Evolutionary conservation across 2,329 filamentous ascomycete species (phyloP), one percentile per base, ranked within the genome.

Genomic region (Chalaropsis thielavioides): DNA sequence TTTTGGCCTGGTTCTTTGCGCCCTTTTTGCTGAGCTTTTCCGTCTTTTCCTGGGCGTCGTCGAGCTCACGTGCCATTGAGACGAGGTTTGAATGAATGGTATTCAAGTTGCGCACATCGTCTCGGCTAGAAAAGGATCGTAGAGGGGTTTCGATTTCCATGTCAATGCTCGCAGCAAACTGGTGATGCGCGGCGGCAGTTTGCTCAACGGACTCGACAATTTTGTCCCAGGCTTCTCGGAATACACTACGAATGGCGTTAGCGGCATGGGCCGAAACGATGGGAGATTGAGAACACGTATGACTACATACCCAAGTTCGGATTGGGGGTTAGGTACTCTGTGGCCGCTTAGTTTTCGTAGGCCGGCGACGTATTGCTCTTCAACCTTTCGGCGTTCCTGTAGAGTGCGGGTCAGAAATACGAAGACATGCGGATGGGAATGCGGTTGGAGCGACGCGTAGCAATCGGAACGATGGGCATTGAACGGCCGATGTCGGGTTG

Each of bases 361-460:
- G 54, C 88, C 86, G 71, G 85, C 80, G 59, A 90, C 89, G 76
- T 99, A 99, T 72, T 86, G 82, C 72, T 97, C 92, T 76, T 99
- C 94, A 68, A 97, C 81, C 71, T 86, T 88, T 74, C 92, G 88
- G 70, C 94, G 90, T 79, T 99, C 94, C 92, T 97, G 4, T 62
- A 61, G 19, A 61, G 22, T 22, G 10, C 11, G 22, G 27, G 60
- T 56, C 35, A 59, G 61, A 43, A 38, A 38, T 7, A 41, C 24
- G 22, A 27, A 24, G 19, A 7, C 10, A 27, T 51, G 19, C 1
- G 11, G 22, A 51, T 51, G 46, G 24, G 22, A 11, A 27, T 15
- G 24, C 13, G 19, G n/a, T 11, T 17, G 10, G 1, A 3, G 38
- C 10, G 4, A 35, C 54, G 64, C 54, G 38, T 43, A 41, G 27